Conservation (phyloP, 176 grass and related monocot genomes). For the Oryza nivara region DNA sequence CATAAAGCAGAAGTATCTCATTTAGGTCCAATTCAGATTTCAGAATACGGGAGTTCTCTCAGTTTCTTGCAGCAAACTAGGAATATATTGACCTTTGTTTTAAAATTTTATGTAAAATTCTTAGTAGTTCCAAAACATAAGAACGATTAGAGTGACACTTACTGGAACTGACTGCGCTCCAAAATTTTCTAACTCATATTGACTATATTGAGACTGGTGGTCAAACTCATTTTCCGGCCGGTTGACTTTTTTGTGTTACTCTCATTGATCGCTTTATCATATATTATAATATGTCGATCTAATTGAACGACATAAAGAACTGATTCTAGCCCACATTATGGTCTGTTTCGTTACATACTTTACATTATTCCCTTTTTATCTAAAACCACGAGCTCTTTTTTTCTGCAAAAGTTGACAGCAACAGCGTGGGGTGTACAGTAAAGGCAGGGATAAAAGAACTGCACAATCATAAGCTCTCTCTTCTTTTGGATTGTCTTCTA, state of each 20-base stretch:
- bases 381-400: background rate
- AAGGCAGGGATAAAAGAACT: background rate
- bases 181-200: background rate
- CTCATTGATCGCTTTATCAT: background rate
- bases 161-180: background rate
- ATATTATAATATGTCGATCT: background rate
- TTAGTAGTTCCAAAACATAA: background rate
- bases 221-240: background rate
- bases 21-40: background rate
- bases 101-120: background rate
- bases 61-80: background rate
- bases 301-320: constrained; percentile 11
- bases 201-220: background rate
- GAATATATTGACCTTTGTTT: background rate
- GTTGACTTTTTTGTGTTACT: background rate
- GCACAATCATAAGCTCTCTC: background rate
- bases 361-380: constrained; percentile 30
- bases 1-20: background rate
- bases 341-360: constrained; percentile 5
- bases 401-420: background rate
- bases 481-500: background rate
- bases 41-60: background rate
- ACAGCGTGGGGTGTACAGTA: background rate
- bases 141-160: background rate
- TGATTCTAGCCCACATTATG: constrained; percentile 26